Conservation (phyloP, 225 moss, liverwort and hornwort genomes). For the Pleurozium schreberi region DNA sequence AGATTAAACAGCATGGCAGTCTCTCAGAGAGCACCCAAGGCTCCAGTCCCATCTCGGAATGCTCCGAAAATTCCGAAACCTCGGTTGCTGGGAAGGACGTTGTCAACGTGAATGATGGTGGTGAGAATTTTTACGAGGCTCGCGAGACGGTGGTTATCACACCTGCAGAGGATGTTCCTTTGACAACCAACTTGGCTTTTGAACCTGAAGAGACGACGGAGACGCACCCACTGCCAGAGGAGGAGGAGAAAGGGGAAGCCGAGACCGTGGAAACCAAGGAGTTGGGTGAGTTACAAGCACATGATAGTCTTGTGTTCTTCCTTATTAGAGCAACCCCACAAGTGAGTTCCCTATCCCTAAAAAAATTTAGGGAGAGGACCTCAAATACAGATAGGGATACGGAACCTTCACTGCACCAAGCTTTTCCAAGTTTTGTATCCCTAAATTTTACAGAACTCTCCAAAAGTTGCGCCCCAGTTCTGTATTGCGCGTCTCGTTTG, state of each 20-base stretch:
- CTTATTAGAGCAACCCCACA: no score
- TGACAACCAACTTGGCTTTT: conserved; percentile 1
- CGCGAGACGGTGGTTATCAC: not conserved
- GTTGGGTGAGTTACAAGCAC: conserved; percentile 7
- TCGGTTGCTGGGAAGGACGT: not conserved
- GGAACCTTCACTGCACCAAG: no score
- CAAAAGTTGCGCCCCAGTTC: no score
- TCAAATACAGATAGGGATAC: no score
- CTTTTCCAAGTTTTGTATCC: no score
- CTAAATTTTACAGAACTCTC: no score
- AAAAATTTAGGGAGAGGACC: no score
- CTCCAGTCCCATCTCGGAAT: not conserved
- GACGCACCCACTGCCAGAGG: not conserved
- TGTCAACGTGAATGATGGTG: not conserved
- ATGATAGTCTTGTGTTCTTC: no score
- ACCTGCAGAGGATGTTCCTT: not conserved
- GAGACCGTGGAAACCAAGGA: not conserved
- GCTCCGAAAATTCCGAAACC: not conserved
- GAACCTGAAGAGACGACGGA: not conserved
- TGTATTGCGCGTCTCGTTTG: no score
- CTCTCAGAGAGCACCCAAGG: not conserved
- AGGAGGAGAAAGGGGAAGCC: not conserved
- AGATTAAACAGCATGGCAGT: not conserved
- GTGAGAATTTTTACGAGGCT: not conserved
- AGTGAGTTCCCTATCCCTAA: no score